A percentile compares a stretch with the other conserved stretches of the same genome.
phyloP scores from a whole-genome alignment of 805 yeast species.

The Grigorovia yakushimaensis region DNA sequence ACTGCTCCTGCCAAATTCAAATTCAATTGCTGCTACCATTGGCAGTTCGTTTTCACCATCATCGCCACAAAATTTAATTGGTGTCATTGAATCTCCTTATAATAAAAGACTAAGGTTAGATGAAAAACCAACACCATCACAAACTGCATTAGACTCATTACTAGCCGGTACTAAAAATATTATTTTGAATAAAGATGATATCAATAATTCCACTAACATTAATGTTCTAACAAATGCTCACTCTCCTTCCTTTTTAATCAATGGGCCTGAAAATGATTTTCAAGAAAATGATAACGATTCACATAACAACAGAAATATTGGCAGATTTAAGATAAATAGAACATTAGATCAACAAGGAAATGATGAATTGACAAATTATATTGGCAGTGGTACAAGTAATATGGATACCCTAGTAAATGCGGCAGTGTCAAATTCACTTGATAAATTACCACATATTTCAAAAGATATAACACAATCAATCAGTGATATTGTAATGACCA shows the following conservation, averaged over 20 bases:
- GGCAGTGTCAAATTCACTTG: not conserved
- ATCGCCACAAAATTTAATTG: slow-evolving; percentile 11
- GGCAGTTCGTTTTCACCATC: slow-evolving; percentile 14
- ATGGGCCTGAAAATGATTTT: not conserved
- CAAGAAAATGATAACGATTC: not conserved
- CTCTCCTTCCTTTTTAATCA: slow-evolving; percentile 1
- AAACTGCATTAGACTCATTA: slow-evolving; percentile 26
- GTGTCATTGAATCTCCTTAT: slow-evolving; percentile 11
- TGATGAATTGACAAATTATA: not conserved
- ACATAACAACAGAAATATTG: not conserved
- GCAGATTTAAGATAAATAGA: not conserved
- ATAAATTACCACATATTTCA: not conserved
- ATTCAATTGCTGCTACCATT: slow-evolving; percentile 1
- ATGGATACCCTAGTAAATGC: not conserved
- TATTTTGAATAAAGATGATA: not conserved
- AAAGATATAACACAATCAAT: not conserved
- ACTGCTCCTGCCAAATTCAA: slow-evolving; percentile 5
- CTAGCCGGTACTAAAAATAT: slow-evolving; percentile 4
- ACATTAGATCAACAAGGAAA: not conserved
- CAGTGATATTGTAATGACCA: not conserved
- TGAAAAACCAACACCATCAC: slow-evolving; percentile 24
- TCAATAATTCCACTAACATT: slow-evolving; percentile 13
- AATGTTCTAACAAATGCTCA: not conserved
- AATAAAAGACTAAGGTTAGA: slow-evolving; percentile 17
- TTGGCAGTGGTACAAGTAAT: not conserved